Evolutionary conservation across 495 filamentous ascomycete genomes (phyloP).

Genomic region (Lophium mytilinum): DNA sequence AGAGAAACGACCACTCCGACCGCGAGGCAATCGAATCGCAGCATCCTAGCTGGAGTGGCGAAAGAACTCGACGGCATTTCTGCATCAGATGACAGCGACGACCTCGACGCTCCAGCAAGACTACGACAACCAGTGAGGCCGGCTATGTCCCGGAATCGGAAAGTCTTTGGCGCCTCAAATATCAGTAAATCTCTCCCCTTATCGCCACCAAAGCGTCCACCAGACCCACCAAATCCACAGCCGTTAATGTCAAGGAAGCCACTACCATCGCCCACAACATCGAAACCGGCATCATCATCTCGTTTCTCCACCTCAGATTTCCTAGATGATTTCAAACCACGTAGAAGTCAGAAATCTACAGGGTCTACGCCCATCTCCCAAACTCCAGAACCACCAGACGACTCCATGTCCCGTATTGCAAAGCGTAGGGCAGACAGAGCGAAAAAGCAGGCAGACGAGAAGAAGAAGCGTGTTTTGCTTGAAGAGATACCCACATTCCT

Average conservation of each 20-base stretch:
- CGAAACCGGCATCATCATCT: too few species aligned
- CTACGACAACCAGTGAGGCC: not conserved
- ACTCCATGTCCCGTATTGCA: slow-evolving; percentile 4
- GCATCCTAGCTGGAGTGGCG: not conserved
- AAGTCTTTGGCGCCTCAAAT: too few species aligned
- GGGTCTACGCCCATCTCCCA: too few species aligned
- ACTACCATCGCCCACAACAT: too few species aligned
- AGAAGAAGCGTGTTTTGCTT: slow-evolving; percentile 16
- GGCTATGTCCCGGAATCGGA: not conserved
- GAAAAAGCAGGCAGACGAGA: slow-evolving; percentile 21
- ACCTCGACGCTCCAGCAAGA: slow-evolving; percentile 7
- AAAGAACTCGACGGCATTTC: not conserved
- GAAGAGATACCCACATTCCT: slow-evolving; percentile 32
- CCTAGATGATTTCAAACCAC: not conserved
- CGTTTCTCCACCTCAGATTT: not conserved
- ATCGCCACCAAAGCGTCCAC: too few species aligned
- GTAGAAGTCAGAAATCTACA: not conserved
- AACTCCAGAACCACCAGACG: not conserved
- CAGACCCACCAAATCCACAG: too few species aligned
- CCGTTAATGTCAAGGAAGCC: too few species aligned
- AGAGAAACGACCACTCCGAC: too few species aligned
- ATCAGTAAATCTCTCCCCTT: too few species aligned
- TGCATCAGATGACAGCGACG: slow-evolving; percentile 7
- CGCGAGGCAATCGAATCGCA: not conserved
- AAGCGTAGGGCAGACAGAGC: slow-evolving; percentile 25